phyloP scores from a whole-genome alignment of 345 rosid species.

The Pistacia vera region DNA sequence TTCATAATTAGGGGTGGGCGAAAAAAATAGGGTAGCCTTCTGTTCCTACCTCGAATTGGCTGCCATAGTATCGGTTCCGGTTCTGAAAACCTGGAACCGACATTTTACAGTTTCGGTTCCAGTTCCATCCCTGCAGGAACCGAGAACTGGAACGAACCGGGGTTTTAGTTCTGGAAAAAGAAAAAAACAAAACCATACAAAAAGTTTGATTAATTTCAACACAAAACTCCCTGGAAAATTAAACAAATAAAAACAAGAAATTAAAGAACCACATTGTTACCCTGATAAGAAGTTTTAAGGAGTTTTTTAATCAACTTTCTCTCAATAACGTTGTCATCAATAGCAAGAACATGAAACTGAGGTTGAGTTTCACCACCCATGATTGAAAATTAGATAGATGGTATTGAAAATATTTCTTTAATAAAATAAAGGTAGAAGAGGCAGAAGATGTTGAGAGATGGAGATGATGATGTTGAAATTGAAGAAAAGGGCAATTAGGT shows the following conservation, averaged over 20 bases:
- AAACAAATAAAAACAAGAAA: too few species aligned
- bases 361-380: conserved; percentile 36
- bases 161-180: too few species aligned
- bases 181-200: background rate
- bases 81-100: too few species aligned
- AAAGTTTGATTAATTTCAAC: background rate
- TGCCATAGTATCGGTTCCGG: too few species aligned
- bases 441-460: conserved; percentile 12
- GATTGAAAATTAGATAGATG: background rate
- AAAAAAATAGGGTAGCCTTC: too few species aligned
- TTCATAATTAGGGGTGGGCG: too few species aligned
- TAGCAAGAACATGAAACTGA: conserved; percentile 91
- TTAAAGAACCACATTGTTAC: conserved; percentile 22
- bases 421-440: background rate
- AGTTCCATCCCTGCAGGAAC: too few species aligned
- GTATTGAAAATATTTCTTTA: background rate
- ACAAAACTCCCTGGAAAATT: background rate
- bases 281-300: conserved; percentile 88
- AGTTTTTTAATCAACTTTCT: conserved; percentile 85
- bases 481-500: conserved; percentile 11
- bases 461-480: background rate
- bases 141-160: too few species aligned
- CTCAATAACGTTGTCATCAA: conserved; percentile 82
- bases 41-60: too few species aligned
- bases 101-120: too few species aligned